Conservation (phyloP, 1,284 basidiomycete species). For the Melampsora larici-populina region DNA sequence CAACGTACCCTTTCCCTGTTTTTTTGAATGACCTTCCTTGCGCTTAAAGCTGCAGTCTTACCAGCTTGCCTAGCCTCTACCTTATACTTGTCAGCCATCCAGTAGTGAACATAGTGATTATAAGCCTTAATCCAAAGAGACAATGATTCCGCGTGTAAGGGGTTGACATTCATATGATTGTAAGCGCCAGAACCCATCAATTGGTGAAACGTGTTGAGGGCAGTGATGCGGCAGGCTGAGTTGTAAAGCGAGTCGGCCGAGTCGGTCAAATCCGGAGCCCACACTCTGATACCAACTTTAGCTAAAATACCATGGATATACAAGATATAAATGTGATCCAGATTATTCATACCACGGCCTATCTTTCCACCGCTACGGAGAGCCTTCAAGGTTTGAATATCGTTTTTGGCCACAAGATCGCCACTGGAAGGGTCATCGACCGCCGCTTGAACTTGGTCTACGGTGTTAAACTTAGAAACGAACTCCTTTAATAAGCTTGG, state of each 20-base stretch:
- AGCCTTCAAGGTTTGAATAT: background rate
- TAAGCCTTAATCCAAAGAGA: slow-evolving; percentile 9
- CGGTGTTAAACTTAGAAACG: background rate
- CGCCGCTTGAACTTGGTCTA: background rate
- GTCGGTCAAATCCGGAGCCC: background rate
- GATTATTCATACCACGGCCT: slow-evolving; percentile 7
- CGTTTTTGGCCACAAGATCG: background rate
- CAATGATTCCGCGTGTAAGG: background rate
- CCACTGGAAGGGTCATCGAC: background rate
- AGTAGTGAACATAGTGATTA: slow-evolving; percentile 35
- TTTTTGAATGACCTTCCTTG: slow-evolving; percentile 4
- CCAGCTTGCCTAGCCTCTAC: slow-evolving; percentile 7
- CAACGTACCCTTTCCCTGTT: slow-evolving; percentile 15
- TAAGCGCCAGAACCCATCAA: background rate
- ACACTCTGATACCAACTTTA: background rate
- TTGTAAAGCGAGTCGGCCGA: background rate
- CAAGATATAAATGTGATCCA: slow-evolving; percentile 12
- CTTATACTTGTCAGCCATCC: background rate
- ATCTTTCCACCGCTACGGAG: background rate
- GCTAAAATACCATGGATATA: background rate
- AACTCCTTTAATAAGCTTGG: slow-evolving; percentile 5
- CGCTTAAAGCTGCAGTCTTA: background rate
- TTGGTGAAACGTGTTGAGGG: background rate
- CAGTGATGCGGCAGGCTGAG: background rate
- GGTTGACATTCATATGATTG: slow-evolving; percentile 17